Evolutionary conservation across 1,139 yeast species (phyloP).

Genomic region (Kluyveromyces sp.): DNA sequence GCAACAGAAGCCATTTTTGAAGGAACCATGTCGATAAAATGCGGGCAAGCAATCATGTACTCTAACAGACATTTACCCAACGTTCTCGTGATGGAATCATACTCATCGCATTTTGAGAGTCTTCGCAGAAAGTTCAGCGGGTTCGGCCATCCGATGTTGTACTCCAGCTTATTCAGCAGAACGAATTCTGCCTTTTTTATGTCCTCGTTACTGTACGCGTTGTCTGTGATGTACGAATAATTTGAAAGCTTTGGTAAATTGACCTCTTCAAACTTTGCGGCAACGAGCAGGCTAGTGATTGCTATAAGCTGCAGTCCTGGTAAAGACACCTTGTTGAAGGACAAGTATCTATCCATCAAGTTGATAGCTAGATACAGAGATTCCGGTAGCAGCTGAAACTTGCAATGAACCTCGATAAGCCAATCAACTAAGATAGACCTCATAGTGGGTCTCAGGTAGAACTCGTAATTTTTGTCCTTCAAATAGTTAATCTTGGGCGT

Average conservation of each 20-base stretch:
- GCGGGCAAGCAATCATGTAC: conserved; percentile 70
- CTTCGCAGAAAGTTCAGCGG: conserved; percentile 92
- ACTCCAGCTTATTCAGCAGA: conserved; percentile 66
- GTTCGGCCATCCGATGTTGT: conserved; percentile 82
- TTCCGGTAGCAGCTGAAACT: conserved; percentile 82
- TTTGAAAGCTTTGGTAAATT: conserved; percentile 83
- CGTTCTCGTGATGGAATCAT: conserved; percentile 82
- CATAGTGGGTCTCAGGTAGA: conserved; percentile 70
- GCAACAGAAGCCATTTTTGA: conserved; percentile 86
- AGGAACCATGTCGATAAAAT: conserved; percentile 68
- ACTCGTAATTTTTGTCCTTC: conserved; percentile 34
- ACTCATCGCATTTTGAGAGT: conserved; percentile 89
- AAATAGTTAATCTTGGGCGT: conserved; percentile 71
- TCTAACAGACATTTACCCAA: conserved; percentile 85
- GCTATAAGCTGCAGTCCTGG: conserved; percentile 85
- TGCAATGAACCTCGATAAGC: conserved; percentile 86
- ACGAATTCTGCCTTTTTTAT: conserved; percentile 82
- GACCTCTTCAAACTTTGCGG: conserved; percentile 95
- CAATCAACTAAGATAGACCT: conserved; percentile 87
- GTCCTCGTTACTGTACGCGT: conserved; percentile 75
- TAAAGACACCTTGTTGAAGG: conserved; percentile 66
- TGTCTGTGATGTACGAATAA: conserved; percentile 85
- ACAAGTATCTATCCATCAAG: conserved; percentile 83
- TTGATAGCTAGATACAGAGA: conserved; percentile 81
- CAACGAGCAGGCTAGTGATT: conserved; percentile 80